Evolutionary conservation across 768 basidiomycete genomes (phyloP).

Genomic region (Rickenella mellea): DNA sequence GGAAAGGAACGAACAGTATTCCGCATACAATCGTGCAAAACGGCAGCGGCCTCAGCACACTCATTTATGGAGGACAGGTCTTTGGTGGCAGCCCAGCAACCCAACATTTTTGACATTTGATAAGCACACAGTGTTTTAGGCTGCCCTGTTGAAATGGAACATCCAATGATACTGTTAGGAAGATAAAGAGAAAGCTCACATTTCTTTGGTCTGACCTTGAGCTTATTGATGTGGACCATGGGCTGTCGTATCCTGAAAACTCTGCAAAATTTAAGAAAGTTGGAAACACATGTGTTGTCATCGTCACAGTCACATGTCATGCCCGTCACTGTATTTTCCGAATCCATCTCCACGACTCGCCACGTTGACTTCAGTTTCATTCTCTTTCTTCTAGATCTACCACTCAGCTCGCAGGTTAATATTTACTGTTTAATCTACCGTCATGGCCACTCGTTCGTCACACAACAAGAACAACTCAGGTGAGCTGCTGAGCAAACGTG

Average conservation of each 20-base stretch:
- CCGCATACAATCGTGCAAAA: constrained; percentile 75
- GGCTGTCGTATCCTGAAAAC: constrained; percentile 15
- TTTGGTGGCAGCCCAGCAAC: constrained; percentile 73
- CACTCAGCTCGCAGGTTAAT: not conserved
- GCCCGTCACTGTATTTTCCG: not conserved
- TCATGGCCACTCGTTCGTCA: constrained; percentile 23
- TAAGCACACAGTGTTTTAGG: constrained; percentile 48
- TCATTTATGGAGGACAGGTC: constrained; percentile 46
- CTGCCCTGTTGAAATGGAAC: constrained; percentile 23
- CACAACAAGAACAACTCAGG: constrained; percentile 90
- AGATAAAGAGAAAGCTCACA: constrained; percentile 29
- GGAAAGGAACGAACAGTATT: constrained; percentile 53
- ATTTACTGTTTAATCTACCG: constrained; percentile 1
- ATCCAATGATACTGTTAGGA: not conserved
- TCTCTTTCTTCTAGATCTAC: not conserved
- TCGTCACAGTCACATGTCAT: not conserved
- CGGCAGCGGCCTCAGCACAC: constrained; percentile 52
- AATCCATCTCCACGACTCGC: not conserved
- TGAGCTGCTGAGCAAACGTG: constrained; percentile 20
- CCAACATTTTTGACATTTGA: constrained; percentile 71
- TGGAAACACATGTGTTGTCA: not conserved
- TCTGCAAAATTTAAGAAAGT: not conserved
- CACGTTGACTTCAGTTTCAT: not conserved
- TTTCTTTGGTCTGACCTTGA: constrained; percentile 74
- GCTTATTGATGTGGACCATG: constrained; percentile 67